phyloP scores from a whole-genome alignment of 257 asterid genomes.

The Solanum appendiculatum region DNA sequence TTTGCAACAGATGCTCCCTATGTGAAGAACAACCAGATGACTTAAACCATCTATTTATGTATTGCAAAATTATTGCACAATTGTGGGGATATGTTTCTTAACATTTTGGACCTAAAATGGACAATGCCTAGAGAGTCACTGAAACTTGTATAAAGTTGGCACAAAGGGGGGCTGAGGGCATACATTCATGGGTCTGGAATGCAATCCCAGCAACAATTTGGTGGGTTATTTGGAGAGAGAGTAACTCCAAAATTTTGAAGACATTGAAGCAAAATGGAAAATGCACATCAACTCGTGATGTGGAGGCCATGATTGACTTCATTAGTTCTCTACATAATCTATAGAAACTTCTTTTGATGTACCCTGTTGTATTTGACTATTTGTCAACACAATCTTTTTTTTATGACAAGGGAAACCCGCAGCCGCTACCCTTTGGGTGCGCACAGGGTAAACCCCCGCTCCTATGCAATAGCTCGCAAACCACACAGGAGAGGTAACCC shows the following conservation, averaged over 20 bases:
- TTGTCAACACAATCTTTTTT: no score
- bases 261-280: no score
- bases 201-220: not conserved
- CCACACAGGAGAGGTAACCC: no score
- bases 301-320: not conserved
- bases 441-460: no score
- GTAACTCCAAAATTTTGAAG: not conserved
- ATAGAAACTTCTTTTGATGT: not conserved
- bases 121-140: not conserved
- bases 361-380: not conserved
- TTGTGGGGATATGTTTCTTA: not conserved
- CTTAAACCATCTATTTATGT: not conserved
- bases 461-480: no score
- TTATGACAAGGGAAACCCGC: no score
- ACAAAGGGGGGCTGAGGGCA: not conserved
- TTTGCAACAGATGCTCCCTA: not conserved
- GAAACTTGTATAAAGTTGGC: not conserved
- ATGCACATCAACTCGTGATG: not conserved
- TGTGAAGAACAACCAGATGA: not conserved
- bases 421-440: no score
- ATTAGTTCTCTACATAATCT: not conserved
- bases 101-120: not conserved
- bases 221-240: not conserved
- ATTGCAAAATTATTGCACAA: not conserved
- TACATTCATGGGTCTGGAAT: not conserved